Base-by-base conservation (phyloP, 345 rosid species). In the Eucalyptus camaldulensis region DNA sequence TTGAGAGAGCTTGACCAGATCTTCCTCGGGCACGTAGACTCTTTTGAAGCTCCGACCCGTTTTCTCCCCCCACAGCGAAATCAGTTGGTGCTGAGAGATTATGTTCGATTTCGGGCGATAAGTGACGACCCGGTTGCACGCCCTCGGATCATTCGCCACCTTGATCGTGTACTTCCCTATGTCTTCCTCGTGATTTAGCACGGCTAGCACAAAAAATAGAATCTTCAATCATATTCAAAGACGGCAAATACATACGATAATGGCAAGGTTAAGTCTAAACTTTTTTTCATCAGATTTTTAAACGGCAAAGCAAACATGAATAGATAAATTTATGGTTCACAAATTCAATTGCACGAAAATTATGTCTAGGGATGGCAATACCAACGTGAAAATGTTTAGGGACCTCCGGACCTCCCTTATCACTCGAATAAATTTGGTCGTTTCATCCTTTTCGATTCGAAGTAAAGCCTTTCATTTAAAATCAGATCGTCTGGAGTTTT, bases 141-240 rank as follows among this genome's bases (percentile, higher is more conserved):
- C 86, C 88, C 91, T 91, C 37, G 92, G 93, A 33, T 94, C 94
- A 40, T 87, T 88, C 31, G 93, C 93, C 49, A 87, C 92, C 91
- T 87, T 92, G 56, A 93, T 90, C 4, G 94, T 94, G 47, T 92
- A 93, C n/a, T 47, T 54, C 13, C 91, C 95, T 4, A 93, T 11
- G 49, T 94, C 94, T 89, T 91, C 90, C 89, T 94, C 95, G 13
- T 90, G 93, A 54, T 92, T 94, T 5, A 93, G 16, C 53, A 92
- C 92, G 15, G 60, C 96, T 94, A 88, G 86, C 21, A 33, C 17
- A 8, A 27, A 62, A 37, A 12, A 72, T 6, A 76, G 27, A 37
- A 76, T 69, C 24, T 69, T 5, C 24, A 69, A 56, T 62, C 69
- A 62, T 62, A 62, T 62, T 62, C 14, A 62, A 13, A 62, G 8